Percentiles rank a stretch among this genome's conserved stretches.
Evolutionary conservation across 164 flowering plant species (phyloP).

Genomic region (Vitis rupestris): DNA sequence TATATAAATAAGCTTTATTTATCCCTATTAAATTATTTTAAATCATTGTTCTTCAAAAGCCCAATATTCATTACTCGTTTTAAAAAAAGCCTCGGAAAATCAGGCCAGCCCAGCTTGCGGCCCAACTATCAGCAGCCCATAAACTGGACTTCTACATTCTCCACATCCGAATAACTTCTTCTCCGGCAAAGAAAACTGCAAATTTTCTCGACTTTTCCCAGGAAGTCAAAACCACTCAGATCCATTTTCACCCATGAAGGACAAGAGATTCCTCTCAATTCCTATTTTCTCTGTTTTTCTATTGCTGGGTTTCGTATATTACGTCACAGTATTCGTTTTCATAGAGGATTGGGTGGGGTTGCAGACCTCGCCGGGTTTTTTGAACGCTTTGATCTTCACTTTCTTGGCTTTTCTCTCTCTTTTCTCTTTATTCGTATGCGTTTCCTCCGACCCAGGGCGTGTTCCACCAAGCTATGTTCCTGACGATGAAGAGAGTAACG

Average conservation of each 20-base stretch:
- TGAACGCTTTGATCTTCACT: conserved; percentile 49
- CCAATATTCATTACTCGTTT: too few relatives aligned
- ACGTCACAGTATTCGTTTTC: conserved; percentile 52
- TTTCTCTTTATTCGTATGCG: conserved; percentile 48
- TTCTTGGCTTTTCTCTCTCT: conserved; percentile 36
- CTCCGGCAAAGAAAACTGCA: not conserved
- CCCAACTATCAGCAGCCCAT: too few relatives aligned
- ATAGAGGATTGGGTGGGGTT: conserved; percentile 52
- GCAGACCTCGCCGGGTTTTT: conserved; percentile 44
- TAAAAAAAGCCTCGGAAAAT: too few relatives aligned
- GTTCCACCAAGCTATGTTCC: conserved; percentile 56
- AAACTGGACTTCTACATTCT: too few relatives aligned
- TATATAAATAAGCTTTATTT: too few relatives aligned
- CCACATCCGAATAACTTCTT: not conserved
- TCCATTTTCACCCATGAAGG: conserved; percentile 23
- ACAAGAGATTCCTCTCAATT: conserved; percentile 39
- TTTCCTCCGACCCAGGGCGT: conserved; percentile 54
- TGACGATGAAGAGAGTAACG: conserved; percentile 44
- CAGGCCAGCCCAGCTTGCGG: too few relatives aligned
- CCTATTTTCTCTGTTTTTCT: conserved; percentile 39
- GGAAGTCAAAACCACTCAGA: too few relatives aligned
- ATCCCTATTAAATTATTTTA: too few relatives aligned
- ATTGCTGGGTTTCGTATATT: conserved; percentile 45
- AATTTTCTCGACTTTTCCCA: too few relatives aligned
- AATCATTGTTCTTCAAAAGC: too few relatives aligned